phyloP scores from a whole-genome alignment of 208 protist species.

The Endotrypanum monterogeii region DNA sequence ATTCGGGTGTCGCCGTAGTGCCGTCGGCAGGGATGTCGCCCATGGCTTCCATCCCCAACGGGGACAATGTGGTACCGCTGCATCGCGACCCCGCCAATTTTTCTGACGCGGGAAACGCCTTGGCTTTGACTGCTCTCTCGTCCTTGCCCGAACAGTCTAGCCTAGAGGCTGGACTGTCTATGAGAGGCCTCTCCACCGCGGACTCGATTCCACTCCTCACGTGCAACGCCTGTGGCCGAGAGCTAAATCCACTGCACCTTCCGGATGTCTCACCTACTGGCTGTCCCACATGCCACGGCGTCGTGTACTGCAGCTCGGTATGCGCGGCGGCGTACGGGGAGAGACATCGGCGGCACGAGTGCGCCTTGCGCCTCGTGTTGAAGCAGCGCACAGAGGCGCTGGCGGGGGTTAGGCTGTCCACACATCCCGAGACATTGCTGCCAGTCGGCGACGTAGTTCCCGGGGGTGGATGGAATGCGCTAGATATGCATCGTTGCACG shows the following conservation, averaged over 20 bases:
- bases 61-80: neutral
- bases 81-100: slow-evolving; percentile 3
- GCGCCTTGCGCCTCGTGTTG: slow-evolving; percentile 28
- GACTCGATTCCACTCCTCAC: slow-evolving; percentile 10
- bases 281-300: slow-evolving; percentile 35
- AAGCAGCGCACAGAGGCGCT: slow-evolving; percentile 20
- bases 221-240: slow-evolving; percentile 19
- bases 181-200: neutral
- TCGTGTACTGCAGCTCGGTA: slow-evolving; percentile 42
- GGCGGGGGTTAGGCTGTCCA: neutral
- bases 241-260: slow-evolving; percentile 13
- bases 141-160: neutral
- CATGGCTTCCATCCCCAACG: neutral
- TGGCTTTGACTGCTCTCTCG: neutral
- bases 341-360: slow-evolving; percentile 44
- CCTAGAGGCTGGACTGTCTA: neutral
- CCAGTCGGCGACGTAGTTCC: slow-evolving; percentile 31
- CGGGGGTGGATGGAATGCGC: slow-evolving; percentile 31
- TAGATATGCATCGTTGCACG: slow-evolving; percentile 25
- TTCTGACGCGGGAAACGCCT: neutral
- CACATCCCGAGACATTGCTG: neutral
- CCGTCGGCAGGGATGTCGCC: neutral
- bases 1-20: neutral
- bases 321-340: slow-evolving; percentile 33
- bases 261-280: slow-evolving; percentile 2